Conservation (phyloP, 352 stramenopile genomes). For the Globisporangium parvum region DNA sequence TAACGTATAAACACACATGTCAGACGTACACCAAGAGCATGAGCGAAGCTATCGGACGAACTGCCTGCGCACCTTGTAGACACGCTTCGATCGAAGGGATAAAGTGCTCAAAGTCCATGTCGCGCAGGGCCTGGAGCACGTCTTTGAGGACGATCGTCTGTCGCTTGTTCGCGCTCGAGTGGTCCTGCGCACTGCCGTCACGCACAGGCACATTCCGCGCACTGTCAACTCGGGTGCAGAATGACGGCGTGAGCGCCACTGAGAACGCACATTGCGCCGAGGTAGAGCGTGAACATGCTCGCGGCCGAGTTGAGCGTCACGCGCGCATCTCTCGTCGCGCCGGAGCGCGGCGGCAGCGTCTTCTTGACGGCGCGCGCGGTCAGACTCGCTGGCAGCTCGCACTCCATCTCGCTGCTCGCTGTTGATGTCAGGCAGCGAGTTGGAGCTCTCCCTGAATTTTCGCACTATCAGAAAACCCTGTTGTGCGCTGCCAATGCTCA, state of each 20-base stretch:
- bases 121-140: constrained; percentile 58
- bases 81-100: constrained; percentile 60
- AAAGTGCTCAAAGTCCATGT: constrained; percentile 80
- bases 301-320: constrained; percentile 62
- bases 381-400: constrained; percentile 57
- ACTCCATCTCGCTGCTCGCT: constrained; percentile 41
- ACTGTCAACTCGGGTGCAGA: no score
- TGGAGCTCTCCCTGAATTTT: background rate
- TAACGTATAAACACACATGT: background rate
- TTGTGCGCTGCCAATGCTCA: no score
- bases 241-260: no score
- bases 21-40: background rate
- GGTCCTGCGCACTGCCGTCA: constrained; percentile 49
- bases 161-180: constrained; percentile 58
- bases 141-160: constrained; percentile 74
- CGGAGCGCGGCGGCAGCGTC: constrained; percentile 55
- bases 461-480: background rate
- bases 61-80: constrained; percentile 38
- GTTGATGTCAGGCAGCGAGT: background rate
- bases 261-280: constrained; percentile 65
- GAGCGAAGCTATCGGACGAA: background rate
- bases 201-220: no score
- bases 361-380: constrained; percentile 66
- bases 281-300: constrained; percentile 77
- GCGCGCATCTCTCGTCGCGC: constrained; percentile 61